These are phyloP conservation scores for Acanthamoeba culbertsoni DNA, from an alignment of 208 protist species.

Conservation along the genomic window DNA sequence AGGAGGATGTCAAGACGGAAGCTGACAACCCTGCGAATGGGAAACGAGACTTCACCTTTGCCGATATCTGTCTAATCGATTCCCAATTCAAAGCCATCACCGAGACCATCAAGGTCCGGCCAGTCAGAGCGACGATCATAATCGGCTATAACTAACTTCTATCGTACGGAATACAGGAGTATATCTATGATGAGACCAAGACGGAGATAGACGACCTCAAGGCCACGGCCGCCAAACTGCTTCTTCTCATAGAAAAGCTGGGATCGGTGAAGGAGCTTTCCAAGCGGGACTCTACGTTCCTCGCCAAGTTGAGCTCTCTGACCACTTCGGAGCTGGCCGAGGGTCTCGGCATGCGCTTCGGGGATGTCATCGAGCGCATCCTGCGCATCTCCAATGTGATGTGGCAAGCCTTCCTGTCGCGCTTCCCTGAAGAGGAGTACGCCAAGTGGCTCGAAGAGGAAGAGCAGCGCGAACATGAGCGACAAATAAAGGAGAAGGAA, in stretches of 20 bases:
- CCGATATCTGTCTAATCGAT: neutral
- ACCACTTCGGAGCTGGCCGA: neutral
- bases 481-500: neutral
- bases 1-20: neutral
- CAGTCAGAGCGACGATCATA: too few species aligned
- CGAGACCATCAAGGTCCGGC: neutral
- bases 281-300: neutral
- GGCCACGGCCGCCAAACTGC: neutral
- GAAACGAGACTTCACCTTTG: neutral
- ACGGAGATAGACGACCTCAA: neutral
- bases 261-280: neutral
- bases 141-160: too few species aligned
- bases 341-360: neutral
- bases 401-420: neutral
- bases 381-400: neutral
- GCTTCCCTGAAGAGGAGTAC: slow-evolving; percentile 27
- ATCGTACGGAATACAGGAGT: neutral
- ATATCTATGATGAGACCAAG: neutral
- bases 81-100: neutral
- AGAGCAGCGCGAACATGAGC: neutral
- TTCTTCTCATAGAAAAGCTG: neutral
- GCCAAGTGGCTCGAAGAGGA: slow-evolving; percentile 7
- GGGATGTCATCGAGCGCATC: neutral
- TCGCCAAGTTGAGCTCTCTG: neutral
- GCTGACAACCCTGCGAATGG: neutral